These are phyloP conservation scores for Termitomyces sp. DNA, from an alignment of 768 basidiomycete species.

Conservation along the genomic window DNA sequence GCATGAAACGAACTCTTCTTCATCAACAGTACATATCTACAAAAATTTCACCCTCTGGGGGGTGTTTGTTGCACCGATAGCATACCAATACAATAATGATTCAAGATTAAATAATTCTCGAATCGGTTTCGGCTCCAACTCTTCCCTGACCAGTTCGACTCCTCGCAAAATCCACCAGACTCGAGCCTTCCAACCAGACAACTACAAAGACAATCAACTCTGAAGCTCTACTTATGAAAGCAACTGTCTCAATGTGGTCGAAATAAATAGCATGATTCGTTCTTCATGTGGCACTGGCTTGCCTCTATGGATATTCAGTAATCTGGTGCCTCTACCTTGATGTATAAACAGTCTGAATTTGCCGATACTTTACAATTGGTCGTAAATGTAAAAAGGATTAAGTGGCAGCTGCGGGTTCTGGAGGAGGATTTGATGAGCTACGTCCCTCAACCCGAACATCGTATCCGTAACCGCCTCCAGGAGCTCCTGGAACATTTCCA, in stretches of 20 bases:
- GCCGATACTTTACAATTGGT: conserved; percentile 16
- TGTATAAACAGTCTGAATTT: background rate
- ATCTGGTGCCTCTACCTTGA: background rate
- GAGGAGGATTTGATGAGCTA: conserved; percentile 52
- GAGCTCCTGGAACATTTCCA: conserved; percentile 61
- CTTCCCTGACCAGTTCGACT: no score
- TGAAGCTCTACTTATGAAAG: background rate
- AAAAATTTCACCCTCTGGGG: background rate
- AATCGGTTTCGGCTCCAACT: no score
- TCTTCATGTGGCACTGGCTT: background rate
- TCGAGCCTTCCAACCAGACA: no score
- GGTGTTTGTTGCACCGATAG: no score
- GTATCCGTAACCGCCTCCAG: conserved; percentile 77
- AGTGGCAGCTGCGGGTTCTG: conserved; percentile 28
- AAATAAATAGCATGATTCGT: background rate
- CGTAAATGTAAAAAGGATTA: conserved; percentile 5
- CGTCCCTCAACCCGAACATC: conserved; percentile 64
- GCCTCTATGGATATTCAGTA: background rate
- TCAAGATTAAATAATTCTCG: no score
- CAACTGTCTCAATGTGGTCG: background rate
- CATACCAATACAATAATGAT: background rate
- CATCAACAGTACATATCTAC: background rate
- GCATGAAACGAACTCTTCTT: background rate
- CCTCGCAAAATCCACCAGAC: no score
- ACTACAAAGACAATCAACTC: background rate